These are phyloP conservation scores for Mortierella sp. DNA, from an alignment of 371 early-diverging fungal genomes.

Conservation along the genomic window DNA sequence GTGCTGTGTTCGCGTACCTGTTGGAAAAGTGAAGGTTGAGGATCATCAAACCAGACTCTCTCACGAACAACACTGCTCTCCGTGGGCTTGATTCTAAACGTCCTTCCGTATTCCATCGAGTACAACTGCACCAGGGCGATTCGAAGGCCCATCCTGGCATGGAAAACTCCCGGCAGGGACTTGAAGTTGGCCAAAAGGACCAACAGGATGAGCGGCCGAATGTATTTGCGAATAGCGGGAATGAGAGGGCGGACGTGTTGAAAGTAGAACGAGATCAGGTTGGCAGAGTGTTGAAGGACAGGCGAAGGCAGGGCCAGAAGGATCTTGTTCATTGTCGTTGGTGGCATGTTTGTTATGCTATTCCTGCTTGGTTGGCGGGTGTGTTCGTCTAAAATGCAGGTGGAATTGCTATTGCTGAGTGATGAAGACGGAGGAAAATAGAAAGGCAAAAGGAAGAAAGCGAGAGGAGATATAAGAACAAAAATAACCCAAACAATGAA, in stretches of 20 bases:
- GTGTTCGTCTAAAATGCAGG: background rate
- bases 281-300: conserved; percentile 43
- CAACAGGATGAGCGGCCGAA: conserved; percentile 42
- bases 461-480: background rate
- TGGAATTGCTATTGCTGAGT: background rate
- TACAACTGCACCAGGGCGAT: conserved; percentile 47
- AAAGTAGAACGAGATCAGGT: conserved; percentile 56
- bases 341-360: conserved; percentile 19
- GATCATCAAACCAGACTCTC: conserved; percentile 54
- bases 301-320: conserved; percentile 42
- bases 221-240: conserved; percentile 28
- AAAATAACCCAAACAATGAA: background rate
- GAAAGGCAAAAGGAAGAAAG: background rate
- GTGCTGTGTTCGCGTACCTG: conserved; percentile 25
- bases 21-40: conserved; percentile 58
- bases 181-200: conserved; percentile 52
- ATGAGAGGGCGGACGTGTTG: conserved; percentile 47
- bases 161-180: conserved; percentile 54
- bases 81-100: conserved; percentile 55
- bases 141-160: conserved; percentile 51
- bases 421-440: background rate
- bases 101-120: conserved; percentile 33
- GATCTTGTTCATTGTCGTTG: conserved; percentile 52
- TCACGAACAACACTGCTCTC: conserved; percentile 49
- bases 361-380: background rate